Conservation (phyloP, 2,329 filamentous ascomycete genomes). For the Fusarium multiceps region DNA sequence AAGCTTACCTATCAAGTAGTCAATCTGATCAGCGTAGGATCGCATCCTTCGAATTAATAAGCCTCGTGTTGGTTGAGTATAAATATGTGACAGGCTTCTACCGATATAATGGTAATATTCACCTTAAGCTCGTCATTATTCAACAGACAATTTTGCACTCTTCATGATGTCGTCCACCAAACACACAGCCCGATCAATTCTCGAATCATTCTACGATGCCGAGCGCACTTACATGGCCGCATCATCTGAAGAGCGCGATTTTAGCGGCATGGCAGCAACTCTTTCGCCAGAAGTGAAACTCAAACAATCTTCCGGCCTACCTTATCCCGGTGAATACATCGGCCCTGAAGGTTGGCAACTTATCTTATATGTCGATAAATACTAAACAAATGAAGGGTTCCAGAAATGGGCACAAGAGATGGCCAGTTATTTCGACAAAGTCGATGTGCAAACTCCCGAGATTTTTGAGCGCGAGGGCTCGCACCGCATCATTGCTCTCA, state of each 20-base stretch:
- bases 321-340: conserved; percentile 48
- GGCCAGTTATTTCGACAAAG: conserved; percentile 43
- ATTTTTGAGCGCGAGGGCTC: conserved; percentile 49
- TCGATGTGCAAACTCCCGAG: conserved; percentile 48
- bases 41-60: background rate
- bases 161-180: conserved; percentile 8
- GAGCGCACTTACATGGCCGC: conserved; percentile 51
- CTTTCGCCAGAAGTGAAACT: conserved; percentile 45
- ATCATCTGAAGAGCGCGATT: conserved; percentile 46
- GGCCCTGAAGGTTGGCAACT: conserved; percentile 35
- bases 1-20: background rate
- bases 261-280: conserved; percentile 45
- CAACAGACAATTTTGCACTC: background rate
- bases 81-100: background rate
- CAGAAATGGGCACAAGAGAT: conserved; percentile 48
- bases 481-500: conserved; percentile 44
- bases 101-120: background rate
- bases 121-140: background rate
- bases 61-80: background rate
- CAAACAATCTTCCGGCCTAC: conserved; percentile 50
- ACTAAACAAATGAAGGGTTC: conserved; percentile 34
- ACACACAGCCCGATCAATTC: conserved; percentile 45
- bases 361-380: background rate
- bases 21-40: background rate
- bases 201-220: conserved; percentile 51